Conservation (phyloP, 768 basidiomycete species). For the Tylopilus subfusipes region DNA sequence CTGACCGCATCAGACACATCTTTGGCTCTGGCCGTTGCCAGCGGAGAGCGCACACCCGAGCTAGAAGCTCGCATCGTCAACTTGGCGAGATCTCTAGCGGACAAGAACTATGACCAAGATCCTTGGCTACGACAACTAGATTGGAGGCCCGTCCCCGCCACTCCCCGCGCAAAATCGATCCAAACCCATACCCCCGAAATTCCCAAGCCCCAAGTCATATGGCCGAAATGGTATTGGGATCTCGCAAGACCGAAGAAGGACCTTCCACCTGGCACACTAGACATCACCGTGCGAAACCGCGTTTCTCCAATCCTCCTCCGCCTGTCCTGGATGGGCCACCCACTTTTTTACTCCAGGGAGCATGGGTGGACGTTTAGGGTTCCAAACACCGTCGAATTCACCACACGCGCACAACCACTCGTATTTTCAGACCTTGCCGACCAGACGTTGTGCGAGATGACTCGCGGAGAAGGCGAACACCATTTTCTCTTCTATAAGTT, state of each 20-base stretch:
- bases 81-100: constrained; percentile 39
- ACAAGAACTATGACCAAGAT: constrained; percentile 34
- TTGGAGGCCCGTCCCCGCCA: constrained; percentile 46
- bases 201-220: constrained; percentile 48
- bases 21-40: constrained; percentile 47
- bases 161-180: neutral
- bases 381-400: constrained; percentile 41
- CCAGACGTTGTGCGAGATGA: constrained; percentile 47
- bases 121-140: constrained; percentile 65
- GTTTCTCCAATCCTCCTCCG: constrained; percentile 82
- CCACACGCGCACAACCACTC: constrained; percentile 45
- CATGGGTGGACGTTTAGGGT: constrained; percentile 94
- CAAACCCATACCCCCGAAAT: constrained; percentile 13
- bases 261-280: constrained; percentile 65
- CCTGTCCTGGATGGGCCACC: constrained; percentile 83
- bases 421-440: constrained; percentile 65
- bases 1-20: constrained; percentile 41
- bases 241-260: constrained; percentile 70
- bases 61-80: constrained; percentile 36
- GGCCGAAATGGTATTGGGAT: constrained; percentile 99
- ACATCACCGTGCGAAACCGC: constrained; percentile 80
- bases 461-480: constrained; percentile 32
- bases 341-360: constrained; percentile 79
- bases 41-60: constrained; percentile 37
- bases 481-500: constrained; percentile 81